These are phyloP conservation scores for Falciphora oryzae DNA, from an alignment of 2,329 filamentous ascomycete species.

Conservation along the genomic window DNA sequence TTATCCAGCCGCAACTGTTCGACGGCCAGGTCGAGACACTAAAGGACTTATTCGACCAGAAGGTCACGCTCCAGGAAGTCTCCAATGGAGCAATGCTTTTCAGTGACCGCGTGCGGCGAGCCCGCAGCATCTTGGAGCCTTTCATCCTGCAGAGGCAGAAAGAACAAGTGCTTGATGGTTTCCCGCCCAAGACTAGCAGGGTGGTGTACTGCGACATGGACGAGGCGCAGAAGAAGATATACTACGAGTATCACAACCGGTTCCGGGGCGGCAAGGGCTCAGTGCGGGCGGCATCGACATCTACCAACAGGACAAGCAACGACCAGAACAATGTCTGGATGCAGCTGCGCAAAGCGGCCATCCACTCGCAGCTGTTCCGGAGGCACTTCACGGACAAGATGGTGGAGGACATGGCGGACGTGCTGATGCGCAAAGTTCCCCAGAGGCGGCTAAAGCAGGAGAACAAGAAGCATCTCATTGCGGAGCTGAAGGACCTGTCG, in stretches of 20 bases:
- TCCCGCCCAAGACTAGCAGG: slow-evolving; percentile 72
- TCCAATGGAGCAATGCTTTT: slow-evolving; percentile 80
- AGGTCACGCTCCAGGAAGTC: slow-evolving; percentile 75
- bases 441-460: slow-evolving; percentile 48
- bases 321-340: slow-evolving; percentile 72
- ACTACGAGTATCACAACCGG: slow-evolving; percentile 58
- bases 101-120: slow-evolving; percentile 77
- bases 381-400: slow-evolving; percentile 70
- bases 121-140: slow-evolving; percentile 86
- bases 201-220: slow-evolving; percentile 81
- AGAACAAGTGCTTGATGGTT: slow-evolving; percentile 77
- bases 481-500: slow-evolving; percentile 52
- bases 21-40: slow-evolving; percentile 69
- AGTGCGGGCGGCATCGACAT: slow-evolving; percentile 33
- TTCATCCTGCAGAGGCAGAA: slow-evolving; percentile 95
- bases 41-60: slow-evolving; percentile 85
- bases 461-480: slow-evolving; percentile 45
- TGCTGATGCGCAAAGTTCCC: slow-evolving; percentile 64
- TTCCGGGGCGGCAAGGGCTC: slow-evolving; percentile 57
- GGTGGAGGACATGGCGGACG: slow-evolving; percentile 65
- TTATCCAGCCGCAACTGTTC: slow-evolving; percentile 86
- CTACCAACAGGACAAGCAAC: slow-evolving; percentile 34
- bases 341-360: slow-evolving; percentile 84
- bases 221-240: slow-evolving; percentile 64
- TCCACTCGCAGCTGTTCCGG: slow-evolving; percentile 85